Percentiles rank a stretch among this genome's conserved stretches.
Evolutionary conservation across 2,329 filamentous ascomycete genomes (phyloP).

Genomic region (Aureobasidium sp.): DNA sequence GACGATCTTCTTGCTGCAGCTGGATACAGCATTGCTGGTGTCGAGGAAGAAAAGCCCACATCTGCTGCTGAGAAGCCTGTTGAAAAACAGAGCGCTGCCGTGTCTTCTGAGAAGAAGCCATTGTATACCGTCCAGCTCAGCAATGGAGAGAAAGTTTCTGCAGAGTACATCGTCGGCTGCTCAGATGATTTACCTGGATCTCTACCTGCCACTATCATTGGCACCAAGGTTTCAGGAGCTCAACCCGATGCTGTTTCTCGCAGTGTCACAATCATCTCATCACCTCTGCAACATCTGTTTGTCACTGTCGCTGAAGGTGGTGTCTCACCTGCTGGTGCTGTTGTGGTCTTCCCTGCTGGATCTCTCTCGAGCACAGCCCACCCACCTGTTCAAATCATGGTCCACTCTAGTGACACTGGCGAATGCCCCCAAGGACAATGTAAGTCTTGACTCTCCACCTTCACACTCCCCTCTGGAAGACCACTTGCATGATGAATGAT

Average conservation of each 20-base stretch:
- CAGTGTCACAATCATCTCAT: conserved; percentile 58
- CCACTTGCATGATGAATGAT: conserved; percentile 66
- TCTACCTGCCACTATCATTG: background rate
- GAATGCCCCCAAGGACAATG: conserved; percentile 85
- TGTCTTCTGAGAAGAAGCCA: conserved; percentile 6
- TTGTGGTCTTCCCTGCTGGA: conserved; percentile 56
- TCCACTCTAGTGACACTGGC: conserved; percentile 83
- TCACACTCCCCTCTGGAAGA: conserved; percentile 24
- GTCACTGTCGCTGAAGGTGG: conserved; percentile 63
- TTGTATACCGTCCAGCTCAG: conserved; percentile 17
- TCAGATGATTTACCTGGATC: conserved; percentile 20
- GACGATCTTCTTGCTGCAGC: conserved; percentile 14
- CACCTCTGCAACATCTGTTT: conserved; percentile 59
- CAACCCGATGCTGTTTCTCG: conserved; percentile 15
- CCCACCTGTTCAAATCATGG: conserved; percentile 52
- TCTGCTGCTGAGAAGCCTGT: background rate
- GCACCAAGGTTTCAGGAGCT: background rate
- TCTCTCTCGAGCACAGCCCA: conserved; percentile 32
- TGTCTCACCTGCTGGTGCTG: conserved; percentile 63
- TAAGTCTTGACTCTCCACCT: conserved; percentile 50
- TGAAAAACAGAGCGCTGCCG: background rate
- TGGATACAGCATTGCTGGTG: conserved; percentile 11
- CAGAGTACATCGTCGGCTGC: conserved; percentile 24
- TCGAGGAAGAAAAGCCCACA: conserved; percentile 3
- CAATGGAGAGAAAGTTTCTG: conserved; percentile 24